Evolutionary conservation across 805 yeast genomes (phyloP).

Genomic region (Candida nonsorbophila): DNA sequence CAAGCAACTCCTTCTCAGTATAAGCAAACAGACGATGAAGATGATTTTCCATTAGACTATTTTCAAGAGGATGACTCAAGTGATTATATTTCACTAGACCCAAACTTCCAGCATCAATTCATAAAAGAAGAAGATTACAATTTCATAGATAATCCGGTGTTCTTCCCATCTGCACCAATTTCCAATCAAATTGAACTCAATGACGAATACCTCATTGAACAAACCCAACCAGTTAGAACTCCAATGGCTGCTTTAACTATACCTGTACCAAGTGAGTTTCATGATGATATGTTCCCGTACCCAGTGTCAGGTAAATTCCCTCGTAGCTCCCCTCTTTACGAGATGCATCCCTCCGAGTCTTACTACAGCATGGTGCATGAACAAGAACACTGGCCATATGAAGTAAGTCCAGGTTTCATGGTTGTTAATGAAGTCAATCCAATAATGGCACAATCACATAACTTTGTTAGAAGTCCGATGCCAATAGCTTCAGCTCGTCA

Average conservation of each 20-base stretch:
- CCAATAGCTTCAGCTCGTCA: constrained; percentile 19
- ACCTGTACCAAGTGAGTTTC: too few relatives aligned
- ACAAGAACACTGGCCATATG: constrained; percentile 14
- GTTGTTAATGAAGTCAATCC: constrained; percentile 13
- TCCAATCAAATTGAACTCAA: constrained; percentile 27
- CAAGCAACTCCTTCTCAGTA: constrained; percentile 19
- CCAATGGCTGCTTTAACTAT: constrained; percentile 15
- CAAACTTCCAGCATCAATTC: constrained; percentile 5
- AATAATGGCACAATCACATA: neutral
- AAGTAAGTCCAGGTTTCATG: constrained; percentile 12
- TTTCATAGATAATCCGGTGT: constrained; percentile 11
- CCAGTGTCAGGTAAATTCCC: too few relatives aligned
- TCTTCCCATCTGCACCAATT: constrained; percentile 13
- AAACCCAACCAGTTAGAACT: constrained; percentile 41
- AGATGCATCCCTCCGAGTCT: too few relatives aligned
- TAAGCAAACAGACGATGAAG: constrained; percentile 37
- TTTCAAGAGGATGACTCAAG: constrained; percentile 35
- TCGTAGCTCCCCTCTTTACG: too few relatives aligned
- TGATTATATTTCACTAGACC: constrained; percentile 20
- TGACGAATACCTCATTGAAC: constrained; percentile 48
- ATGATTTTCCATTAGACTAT: constrained; percentile 71
- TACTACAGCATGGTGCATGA: constrained; percentile 12
- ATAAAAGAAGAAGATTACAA: constrained; percentile 17
- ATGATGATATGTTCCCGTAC: neutral
- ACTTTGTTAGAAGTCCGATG: neutral